Conservation (phyloP, 2,329 filamentous ascomycete genomes). For the Colletotrichum sublineola region DNA sequence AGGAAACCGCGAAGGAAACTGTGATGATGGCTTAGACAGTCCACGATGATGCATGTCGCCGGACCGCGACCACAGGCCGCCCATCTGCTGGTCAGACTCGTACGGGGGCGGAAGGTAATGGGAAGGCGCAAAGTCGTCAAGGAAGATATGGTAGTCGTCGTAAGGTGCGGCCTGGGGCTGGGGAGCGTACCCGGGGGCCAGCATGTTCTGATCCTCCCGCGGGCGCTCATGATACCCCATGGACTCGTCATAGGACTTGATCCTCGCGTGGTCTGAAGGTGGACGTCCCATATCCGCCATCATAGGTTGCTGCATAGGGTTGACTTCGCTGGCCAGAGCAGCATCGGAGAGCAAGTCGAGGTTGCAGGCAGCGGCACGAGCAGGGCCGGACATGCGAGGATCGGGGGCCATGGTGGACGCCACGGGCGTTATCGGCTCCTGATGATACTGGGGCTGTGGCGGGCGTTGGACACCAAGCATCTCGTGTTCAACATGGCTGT, state of each 20-base stretch:
- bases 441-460: slow-evolving; percentile 54
- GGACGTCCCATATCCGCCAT: slow-evolving; percentile 60
- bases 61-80: slow-evolving; percentile 64
- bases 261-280: slow-evolving; percentile 57
- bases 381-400: slow-evolving; percentile 54
- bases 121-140: slow-evolving; percentile 68
- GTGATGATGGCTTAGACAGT: slow-evolving; percentile 63
- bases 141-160: slow-evolving; percentile 71
- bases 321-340: slow-evolving; percentile 69
- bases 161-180: slow-evolving; percentile 58
- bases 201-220: slow-evolving; percentile 59
- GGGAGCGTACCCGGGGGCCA: slow-evolving; percentile 57
- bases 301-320: slow-evolving; percentile 62
- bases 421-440: slow-evolving; percentile 56
- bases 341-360: slow-evolving; percentile 71
- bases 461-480: slow-evolving; percentile 59
- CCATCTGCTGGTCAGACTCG: slow-evolving; percentile 66
- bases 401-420: slow-evolving; percentile 60
- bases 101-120: slow-evolving; percentile 69
- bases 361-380: slow-evolving; percentile 65
- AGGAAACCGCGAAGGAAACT: slow-evolving; percentile 67
- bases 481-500: slow-evolving; percentile 62
- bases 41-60: slow-evolving; percentile 55
- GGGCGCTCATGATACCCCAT: slow-evolving; percentile 63
- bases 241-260: slow-evolving; percentile 64